These are phyloP conservation scores for Alternaria gansuensis DNA, from an alignment of 2,329 filamentous ascomycete species.

Conservation along the genomic window DNA sequence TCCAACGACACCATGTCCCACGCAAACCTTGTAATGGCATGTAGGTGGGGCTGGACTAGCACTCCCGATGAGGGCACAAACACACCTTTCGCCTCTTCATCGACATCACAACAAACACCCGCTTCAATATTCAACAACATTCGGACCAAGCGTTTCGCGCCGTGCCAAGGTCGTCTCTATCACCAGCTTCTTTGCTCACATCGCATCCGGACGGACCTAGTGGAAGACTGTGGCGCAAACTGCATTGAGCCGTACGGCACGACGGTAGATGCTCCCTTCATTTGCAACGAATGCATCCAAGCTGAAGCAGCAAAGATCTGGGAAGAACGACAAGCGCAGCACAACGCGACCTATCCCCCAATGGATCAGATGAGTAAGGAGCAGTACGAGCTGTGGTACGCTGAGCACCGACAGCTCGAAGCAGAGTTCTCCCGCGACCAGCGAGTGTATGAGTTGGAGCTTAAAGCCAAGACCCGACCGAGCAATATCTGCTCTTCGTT, in stretches of 20 bases:
- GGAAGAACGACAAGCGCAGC: conserved; percentile 39
- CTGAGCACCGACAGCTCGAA: conserved; percentile 42
- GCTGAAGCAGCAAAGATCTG: conserved; percentile 40
- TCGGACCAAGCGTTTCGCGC: conserved; percentile 43
- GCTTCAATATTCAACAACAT: conserved; percentile 31
- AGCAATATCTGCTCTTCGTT: conserved; percentile 44
- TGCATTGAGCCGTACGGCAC: conserved; percentile 44
- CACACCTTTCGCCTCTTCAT: conserved; percentile 14
- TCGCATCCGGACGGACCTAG: conserved; percentile 48
- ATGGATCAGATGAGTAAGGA: conserved; percentile 43
- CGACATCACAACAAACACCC: conserved; percentile 20
- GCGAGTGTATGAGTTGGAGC: conserved; percentile 37
- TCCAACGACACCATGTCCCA: conserved; percentile 48
- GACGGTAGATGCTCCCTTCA: conserved; percentile 33
- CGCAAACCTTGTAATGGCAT: conserved; percentile 45
- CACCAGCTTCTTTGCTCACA: conserved; percentile 50
- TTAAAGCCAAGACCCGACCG: conserved; percentile 37
- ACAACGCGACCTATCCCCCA: conserved; percentile 41
- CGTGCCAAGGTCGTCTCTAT: conserved; percentile 49
- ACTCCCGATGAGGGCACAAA: conserved; percentile 32
- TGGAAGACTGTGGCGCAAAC: conserved; percentile 49
- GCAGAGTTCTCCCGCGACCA: conserved; percentile 40
- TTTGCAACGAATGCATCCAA: conserved; percentile 48
- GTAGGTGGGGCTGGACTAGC: conserved; percentile 48
- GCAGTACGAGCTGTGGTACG: conserved; percentile 47